Evolutionary conservation across 2,329 filamentous ascomycete species (phyloP), one percentile per base, ranked within the genome.

Genomic region (Leptosphaerulina australis): DNA sequence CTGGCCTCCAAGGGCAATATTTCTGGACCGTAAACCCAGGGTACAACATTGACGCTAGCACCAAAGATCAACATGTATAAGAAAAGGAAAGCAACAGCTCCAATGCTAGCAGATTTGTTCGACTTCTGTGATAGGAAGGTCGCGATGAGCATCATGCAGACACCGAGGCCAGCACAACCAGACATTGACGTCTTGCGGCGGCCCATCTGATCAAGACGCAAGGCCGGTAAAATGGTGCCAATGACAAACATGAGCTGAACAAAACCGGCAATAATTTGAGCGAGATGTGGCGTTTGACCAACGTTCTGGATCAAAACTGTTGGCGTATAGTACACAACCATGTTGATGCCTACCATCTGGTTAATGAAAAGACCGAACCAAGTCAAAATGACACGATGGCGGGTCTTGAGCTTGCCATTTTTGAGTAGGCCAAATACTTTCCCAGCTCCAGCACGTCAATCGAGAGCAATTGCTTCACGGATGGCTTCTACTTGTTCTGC

Each of bases 81-180:
- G 63, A 88, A 90, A 69, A 90, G 86, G 1, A 83, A 82, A 0
- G 84, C 85, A 0, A 86, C 86, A 0, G 85, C 87, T 5, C 7
- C 20, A 9, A 24, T 24, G n/a, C 2, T 20, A 3, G 41, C 12
- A 11, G 22, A 29, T n/a, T 14, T 12, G 9, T 36, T 29, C 9
- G 31, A 9, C 1, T 21, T 4, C 17, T 44, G 41, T 5, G 41
- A 44, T 8, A 44, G 31, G 3, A 31, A 20, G 12, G 41, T 31
- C 6, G 18, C 20, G 17, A 44, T 36, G n/a, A 44, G 20, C 30
- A 47, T 9, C 34, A 47, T 30, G 8, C 22, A 47, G 21, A 38
- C 33, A 35, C 43, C 63, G 38, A 63, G 55, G 76, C 41, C 77
- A 31, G 68, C 24, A 67, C 70, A 58, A 83, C 81, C 4, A 48